These are phyloP conservation scores for Penicillium chermesinum DNA, from an alignment of 495 filamentous ascomycete genomes.

Conservation along the genomic window DNA sequence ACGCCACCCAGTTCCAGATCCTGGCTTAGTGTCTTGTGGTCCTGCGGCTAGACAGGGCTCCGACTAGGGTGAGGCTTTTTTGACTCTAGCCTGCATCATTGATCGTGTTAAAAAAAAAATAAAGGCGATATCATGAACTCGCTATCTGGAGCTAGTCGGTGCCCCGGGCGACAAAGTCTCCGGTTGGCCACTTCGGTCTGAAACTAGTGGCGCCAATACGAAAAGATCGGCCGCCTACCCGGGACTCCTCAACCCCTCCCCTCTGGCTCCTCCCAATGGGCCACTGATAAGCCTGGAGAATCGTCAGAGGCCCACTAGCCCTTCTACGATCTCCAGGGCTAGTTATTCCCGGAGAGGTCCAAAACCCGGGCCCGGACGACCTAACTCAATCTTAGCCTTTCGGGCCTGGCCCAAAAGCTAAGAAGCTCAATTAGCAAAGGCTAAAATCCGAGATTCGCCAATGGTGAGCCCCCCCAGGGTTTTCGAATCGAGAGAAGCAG, in stretches of 20 bases:
- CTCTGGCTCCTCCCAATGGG: too few relatives aligned
- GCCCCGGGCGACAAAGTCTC: too few relatives aligned
- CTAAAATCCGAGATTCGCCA: not conserved
- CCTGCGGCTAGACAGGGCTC: not conserved
- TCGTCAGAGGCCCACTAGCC: not conserved
- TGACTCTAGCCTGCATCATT: not conserved
- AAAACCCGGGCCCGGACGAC: too few relatives aligned
- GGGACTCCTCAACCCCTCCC: not conserved
- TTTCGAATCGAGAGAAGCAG: not conserved
- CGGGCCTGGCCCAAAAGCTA: too few relatives aligned
- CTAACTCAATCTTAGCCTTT: not conserved
- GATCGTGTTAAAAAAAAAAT: too few relatives aligned
- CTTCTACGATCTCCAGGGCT: not conserved
- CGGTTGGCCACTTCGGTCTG: too few relatives aligned
- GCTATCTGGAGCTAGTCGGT: too few relatives aligned
- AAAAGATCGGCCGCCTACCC: slow-evolving; percentile 9
- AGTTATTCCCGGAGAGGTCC: not conserved
- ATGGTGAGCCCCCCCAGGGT: not conserved
- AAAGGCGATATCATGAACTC: too few relatives aligned
- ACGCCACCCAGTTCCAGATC: not conserved
- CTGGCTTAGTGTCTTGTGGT: not conserved
- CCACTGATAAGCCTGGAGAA: not conserved
- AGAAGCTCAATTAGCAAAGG: not conserved
- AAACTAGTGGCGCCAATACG: slow-evolving; percentile 9
- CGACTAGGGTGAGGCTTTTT: slow-evolving; percentile 4